phyloP scores from a whole-genome alignment of 176 grass and related monocot genomes.

The Coix lacrymajobi region DNA sequence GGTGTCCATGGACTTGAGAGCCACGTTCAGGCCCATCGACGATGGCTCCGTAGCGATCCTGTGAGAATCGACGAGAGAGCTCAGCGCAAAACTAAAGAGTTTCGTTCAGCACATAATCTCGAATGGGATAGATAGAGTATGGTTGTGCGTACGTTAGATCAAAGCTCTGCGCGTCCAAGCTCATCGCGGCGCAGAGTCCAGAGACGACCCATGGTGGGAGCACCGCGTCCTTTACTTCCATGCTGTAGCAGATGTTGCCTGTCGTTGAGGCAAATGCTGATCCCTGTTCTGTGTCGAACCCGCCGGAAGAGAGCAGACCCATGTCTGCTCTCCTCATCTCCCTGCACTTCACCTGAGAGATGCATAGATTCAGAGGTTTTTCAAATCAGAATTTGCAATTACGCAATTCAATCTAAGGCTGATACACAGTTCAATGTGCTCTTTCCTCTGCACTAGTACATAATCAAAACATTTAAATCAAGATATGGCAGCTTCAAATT shows the following conservation, averaged over 20 bases:
- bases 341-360: conserved; percentile 70
- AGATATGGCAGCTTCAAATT: background rate
- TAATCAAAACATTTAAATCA: background rate
- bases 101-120: background rate
- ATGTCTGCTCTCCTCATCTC: conserved; percentile 83
- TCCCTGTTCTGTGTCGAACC: conserved; percentile 21
- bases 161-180: conserved; percentile 37
- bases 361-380: background rate
- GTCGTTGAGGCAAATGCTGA: background rate
- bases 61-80: background rate
- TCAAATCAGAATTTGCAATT: background rate
- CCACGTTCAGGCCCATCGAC: conserved; percentile 53
- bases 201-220: conserved; percentile 74
- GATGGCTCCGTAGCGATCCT: conserved; percentile 48
- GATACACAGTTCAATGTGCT: background rate
- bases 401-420: background rate
- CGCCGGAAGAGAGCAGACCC: conserved; percentile 23
- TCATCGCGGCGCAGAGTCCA: conserved; percentile 62
- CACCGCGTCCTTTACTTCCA: conserved; percentile 67
- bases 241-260: conserved; percentile 60
- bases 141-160: conserved; percentile 42
- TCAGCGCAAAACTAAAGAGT: background rate
- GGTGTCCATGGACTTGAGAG: conserved; percentile 33
- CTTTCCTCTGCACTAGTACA: background rate
- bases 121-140: background rate